Evolutionary conservation across 306 rosid species (phyloP), one percentile per base, ranked within the genome.

Genomic region (Astragalus membranaceus): DNA sequence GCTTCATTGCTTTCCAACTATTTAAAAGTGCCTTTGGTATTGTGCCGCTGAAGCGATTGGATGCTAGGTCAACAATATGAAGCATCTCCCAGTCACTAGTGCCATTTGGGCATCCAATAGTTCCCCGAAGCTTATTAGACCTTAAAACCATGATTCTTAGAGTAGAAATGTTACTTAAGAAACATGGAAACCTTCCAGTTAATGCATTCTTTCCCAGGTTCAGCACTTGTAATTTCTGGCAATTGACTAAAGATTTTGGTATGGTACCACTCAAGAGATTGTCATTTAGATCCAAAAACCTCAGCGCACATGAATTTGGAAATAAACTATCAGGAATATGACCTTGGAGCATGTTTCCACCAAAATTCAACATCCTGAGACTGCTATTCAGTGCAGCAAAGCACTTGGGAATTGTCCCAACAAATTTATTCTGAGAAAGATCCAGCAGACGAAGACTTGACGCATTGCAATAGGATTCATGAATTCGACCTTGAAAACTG

Each of bases 21-120:
- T 12, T 73, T 9, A 83, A 20, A 7, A 13, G 12, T 36, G 1
- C 0, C 10, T 13, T 7, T 43, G 72, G 81, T 53, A 83, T 0
- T 2, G 4, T 2, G 3, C 82, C 86, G 7, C 1, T 74, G 30
- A 83, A 81, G 52, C 60, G 69, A 42, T 83, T 86, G 44, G 20
- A 69, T 5, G 70, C 41, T 29, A 76, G 30, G 15, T 76, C 80
- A 51, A 43, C 50, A 17, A 76, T 51, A 6, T 69, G 80, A 15
- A 76, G 70, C 71, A 59, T 76, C 3, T 68, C 39, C 1, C 65
- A 86, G 20, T 15, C 0, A 7, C 2, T 66, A n/a, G 16, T 70
- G 82, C 0, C n/a, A 12, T 67, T 16, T 42, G 44, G 77, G 7
- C 78, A 77, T 65, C 5, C 17, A 0, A 2, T 80, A 75, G 3